phyloP scores from a whole-genome alignment of 164 flowering plant species.

The Magnolia sinica region DNA sequence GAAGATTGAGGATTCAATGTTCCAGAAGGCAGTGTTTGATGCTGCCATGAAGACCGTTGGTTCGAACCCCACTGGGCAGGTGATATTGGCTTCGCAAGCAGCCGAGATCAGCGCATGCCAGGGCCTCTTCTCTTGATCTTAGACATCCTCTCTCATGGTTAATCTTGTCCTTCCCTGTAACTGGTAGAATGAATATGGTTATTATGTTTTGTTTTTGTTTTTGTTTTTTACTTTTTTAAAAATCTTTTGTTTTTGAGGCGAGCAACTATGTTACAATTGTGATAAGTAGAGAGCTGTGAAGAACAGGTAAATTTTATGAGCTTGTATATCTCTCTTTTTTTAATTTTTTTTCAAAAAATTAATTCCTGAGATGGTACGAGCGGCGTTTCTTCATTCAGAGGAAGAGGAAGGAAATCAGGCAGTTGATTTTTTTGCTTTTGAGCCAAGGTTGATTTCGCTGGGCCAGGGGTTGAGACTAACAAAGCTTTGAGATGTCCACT shows the following conservation, averaged over 20 bases:
- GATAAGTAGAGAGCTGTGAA: conserved; percentile 12
- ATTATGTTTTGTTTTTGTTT: conserved; percentile 1
- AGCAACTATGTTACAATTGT: conserved; percentile 21
- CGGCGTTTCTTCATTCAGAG: not conserved
- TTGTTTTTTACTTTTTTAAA: not conserved
- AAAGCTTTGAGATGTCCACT: not conserved
- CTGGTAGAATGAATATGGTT: not conserved
- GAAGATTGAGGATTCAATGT: conserved; percentile 54
- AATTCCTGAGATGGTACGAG: conserved; percentile 16
- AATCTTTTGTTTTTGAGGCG: conserved; percentile 12
- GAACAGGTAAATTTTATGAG: conserved; percentile 27
- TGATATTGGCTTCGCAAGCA: conserved; percentile 51
- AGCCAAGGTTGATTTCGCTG: not conserved
- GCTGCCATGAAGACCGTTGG: conserved; percentile 35
- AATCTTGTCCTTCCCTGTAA: conserved; percentile 19
- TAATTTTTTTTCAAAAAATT: not conserved
- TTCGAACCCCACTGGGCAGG: conserved; percentile 40
- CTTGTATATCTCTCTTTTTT: conserved; percentile 19
- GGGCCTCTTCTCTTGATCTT: conserved; percentile 33
- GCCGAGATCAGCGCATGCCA: conserved; percentile 56
- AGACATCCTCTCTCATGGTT: not conserved
- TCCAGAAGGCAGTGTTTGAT: conserved; percentile 45
- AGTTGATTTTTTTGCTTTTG: not conserved
- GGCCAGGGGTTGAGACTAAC: not conserved
- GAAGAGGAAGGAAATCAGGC: not conserved